phyloP scores from a whole-genome alignment of 75 land plant genomes.

The Pinus albicaulis region DNA sequence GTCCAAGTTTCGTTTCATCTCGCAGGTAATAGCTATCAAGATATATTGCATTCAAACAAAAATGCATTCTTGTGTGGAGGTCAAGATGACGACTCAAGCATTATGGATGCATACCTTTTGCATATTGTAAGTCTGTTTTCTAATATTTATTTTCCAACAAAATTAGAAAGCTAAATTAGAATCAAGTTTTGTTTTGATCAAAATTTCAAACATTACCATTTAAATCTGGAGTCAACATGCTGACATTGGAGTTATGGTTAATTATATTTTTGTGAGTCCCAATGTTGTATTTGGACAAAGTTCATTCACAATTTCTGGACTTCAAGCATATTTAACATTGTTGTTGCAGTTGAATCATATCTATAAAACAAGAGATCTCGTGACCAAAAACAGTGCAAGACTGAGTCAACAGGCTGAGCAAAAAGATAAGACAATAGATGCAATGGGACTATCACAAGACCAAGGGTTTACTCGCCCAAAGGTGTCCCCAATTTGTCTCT shows the following conservation, averaged over 20 bases:
- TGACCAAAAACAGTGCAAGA: slow-evolving; percentile 79
- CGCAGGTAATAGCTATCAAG: slow-evolving; percentile 85
- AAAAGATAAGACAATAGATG: slow-evolving; percentile 14
- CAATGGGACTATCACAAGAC: slow-evolving; percentile 58
- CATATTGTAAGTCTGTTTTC: slow-evolving; percentile 61
- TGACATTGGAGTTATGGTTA: neutral
- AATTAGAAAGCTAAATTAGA: neutral
- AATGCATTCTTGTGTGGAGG: slow-evolving; percentile 58
- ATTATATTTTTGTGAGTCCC: neutral
- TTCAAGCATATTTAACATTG: neutral
- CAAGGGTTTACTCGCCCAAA: slow-evolving; percentile 98
- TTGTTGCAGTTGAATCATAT: slow-evolving; percentile 87
- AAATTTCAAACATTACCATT: neutral
- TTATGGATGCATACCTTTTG: slow-evolving; percentile 90
- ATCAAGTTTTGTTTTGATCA: neutral
- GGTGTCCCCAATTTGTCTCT: slow-evolving; percentile 33
- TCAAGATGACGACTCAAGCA: slow-evolving; percentile 50
- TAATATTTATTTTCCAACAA: neutral
- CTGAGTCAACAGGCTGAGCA: slow-evolving; percentile 40
- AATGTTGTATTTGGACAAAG: neutral
- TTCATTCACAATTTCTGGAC: neutral
- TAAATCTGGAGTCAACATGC: too few relatives aligned
- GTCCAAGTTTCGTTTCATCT: slow-evolving; percentile 2
- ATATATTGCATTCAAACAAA: slow-evolving; percentile 78
- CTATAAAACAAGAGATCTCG: slow-evolving; percentile 66